Conservation (phyloP, 2,329 filamentous ascomycete species). For the Aspergillus pseudonomiae region DNA sequence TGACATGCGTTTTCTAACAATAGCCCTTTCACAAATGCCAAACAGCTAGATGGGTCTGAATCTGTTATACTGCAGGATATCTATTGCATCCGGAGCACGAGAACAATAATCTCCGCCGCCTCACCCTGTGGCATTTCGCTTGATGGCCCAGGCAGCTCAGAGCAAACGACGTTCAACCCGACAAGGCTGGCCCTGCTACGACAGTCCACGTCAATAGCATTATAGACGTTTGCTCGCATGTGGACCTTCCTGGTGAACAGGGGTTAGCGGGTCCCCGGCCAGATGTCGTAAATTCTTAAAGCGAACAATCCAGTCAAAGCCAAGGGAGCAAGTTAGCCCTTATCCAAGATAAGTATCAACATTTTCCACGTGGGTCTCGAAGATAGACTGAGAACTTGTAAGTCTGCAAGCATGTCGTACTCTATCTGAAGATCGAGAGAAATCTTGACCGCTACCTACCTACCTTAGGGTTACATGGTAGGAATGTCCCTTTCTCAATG, state of each 20-base stretch:
- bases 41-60: conserved; percentile 10
- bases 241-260: neutral
- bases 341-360: neutral
- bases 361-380: neutral
- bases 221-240: neutral
- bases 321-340: neutral
- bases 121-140: neutral
- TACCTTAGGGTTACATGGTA: neutral
- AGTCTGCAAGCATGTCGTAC: neutral
- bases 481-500: neutral
- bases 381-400: neutral
- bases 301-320: neutral
- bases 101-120: neutral
- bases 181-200: neutral
- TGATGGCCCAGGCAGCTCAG: neutral
- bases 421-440: neutral
- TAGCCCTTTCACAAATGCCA: neutral
- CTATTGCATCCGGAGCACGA: neutral
- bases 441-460: neutral
- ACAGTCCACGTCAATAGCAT: neutral
- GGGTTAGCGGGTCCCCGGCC: neutral
- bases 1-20: neutral
- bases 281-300: neutral
- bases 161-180: neutral
- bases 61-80: neutral